phyloP scores from a whole-genome alignment of 352 stramenopile species.

The Pythium pyrilobum region DNA sequence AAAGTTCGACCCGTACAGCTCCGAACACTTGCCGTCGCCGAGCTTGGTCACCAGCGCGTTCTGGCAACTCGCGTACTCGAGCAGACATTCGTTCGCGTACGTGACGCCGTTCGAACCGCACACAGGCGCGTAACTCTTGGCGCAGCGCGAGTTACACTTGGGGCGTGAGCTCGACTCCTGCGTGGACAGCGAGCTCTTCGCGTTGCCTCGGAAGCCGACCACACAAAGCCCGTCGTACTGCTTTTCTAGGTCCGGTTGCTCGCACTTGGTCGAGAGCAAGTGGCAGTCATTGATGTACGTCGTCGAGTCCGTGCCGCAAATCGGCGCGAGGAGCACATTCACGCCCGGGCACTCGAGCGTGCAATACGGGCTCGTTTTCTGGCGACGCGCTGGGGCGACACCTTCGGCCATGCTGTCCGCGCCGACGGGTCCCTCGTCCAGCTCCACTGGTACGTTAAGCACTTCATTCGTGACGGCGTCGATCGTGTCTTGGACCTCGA shows the following conservation, averaged over 20 bases:
- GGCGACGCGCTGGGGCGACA: not conserved
- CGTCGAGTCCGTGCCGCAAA: slow-evolving; percentile 33
- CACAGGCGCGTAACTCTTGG: slow-evolving; percentile 36
- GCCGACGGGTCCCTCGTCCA: slow-evolving; percentile 6
- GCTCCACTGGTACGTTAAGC: slow-evolving; percentile 3
- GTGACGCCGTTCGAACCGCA: slow-evolving; percentile 61
- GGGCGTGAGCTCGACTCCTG: not conserved
- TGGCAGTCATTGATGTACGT: slow-evolving; percentile 39
- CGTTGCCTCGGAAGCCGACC: not conserved
- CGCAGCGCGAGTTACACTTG: slow-evolving; percentile 49
- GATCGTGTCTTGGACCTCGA: not conserved
- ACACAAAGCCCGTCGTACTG: slow-evolving; percentile 28
- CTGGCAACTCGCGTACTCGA: slow-evolving; percentile 41
- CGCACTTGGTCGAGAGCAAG: slow-evolving; percentile 39
- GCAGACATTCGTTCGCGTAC: slow-evolving; percentile 55
- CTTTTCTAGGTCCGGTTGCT: slow-evolving; percentile 38
- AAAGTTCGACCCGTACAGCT: not conserved
- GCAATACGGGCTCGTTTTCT: slow-evolving; percentile 7
- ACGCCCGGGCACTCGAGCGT: slow-evolving; percentile 16
- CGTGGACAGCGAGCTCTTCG: not conserved
- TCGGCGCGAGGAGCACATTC: slow-evolving; percentile 11
- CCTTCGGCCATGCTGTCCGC: not conserved
- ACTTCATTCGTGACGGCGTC: slow-evolving; percentile 1
- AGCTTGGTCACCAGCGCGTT: slow-evolving; percentile 31
- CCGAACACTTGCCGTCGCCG: slow-evolving; percentile 34